Evolutionary conservation across 495 filamentous ascomycete species (phyloP).

Genomic region (Podospora pseudocomata): DNA sequence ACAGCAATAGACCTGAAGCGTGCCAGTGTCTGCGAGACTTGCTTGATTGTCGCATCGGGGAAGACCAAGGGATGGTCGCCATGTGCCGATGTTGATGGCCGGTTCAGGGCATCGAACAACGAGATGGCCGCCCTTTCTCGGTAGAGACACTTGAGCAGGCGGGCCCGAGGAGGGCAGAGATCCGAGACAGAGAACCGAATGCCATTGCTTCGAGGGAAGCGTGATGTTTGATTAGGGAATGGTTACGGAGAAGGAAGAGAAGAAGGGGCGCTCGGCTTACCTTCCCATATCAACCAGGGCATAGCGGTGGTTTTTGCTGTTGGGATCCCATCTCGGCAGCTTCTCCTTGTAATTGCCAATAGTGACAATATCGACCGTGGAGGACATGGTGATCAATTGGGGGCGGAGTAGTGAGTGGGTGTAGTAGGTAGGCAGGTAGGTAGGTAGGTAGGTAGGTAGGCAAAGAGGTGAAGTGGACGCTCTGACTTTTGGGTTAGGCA

Average conservation of each 20-base stretch:
- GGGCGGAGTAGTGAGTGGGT: background rate
- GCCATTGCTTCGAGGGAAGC: slow-evolving; percentile 64
- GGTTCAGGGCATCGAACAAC: slow-evolving; percentile 78
- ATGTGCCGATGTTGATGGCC: slow-evolving; percentile 21
- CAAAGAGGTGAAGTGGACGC: background rate
- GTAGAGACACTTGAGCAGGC: slow-evolving; percentile 73
- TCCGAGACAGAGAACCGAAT: slow-evolving; percentile 90
- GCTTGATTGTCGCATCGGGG: slow-evolving; percentile 55
- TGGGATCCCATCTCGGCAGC: slow-evolving; percentile 44
- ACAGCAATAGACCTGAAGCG: slow-evolving; percentile 73
- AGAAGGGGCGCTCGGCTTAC: slow-evolving; percentile 37
- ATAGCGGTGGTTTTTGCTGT: slow-evolving; percentile 44
- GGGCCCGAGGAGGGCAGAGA: slow-evolving; percentile 62
- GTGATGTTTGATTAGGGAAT: background rate
- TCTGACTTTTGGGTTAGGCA: background rate
- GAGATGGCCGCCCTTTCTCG: slow-evolving; percentile 76
- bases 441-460: background rate
- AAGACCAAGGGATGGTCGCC: slow-evolving; percentile 53
- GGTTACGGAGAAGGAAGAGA: background rate
- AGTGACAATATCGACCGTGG: slow-evolving; percentile 41
- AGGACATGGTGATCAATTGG: slow-evolving; percentile 16
- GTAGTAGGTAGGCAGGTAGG: background rate
- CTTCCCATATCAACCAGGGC: slow-evolving; percentile 74
- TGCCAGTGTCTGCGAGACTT: slow-evolving; percentile 59
- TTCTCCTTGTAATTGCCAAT: slow-evolving; percentile 50